These are phyloP conservation scores for Malassezia sp. DNA, from an alignment of 1,284 basidiomycete species.

Conservation along the genomic window DNA sequence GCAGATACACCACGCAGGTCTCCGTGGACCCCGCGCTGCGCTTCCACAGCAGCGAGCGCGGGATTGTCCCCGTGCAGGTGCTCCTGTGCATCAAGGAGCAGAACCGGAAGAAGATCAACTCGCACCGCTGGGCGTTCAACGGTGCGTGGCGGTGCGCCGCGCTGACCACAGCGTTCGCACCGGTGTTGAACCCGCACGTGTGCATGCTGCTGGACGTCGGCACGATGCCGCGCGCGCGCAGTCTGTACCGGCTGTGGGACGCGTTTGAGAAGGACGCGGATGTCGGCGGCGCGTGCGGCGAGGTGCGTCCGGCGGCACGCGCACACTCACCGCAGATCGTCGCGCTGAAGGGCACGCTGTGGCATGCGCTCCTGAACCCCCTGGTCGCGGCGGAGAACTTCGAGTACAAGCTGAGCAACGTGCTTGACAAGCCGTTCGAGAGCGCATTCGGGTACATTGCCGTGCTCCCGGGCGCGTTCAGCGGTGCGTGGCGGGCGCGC, in stretches of 20 bases:
- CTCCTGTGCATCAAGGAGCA: slow-evolving; percentile 45
- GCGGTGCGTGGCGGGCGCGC: too few species aligned
- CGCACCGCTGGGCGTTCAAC: slow-evolving; percentile 57
- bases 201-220: slow-evolving; percentile 86
- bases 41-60: slow-evolving; percentile 89
- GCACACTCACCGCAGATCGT: too few species aligned
- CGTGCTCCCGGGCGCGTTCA: slow-evolving; percentile 33
- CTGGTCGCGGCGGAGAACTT: slow-evolving; percentile 76
- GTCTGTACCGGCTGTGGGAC: slow-evolving; percentile 94
- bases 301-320: too few species aligned
- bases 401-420: slow-evolving; percentile 61
- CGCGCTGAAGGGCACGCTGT: slow-evolving; percentile 48
- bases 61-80: slow-evolving; percentile 49
- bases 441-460: slow-evolving; percentile 43
- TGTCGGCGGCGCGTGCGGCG: slow-evolving; percentile 84
- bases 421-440: slow-evolving; percentile 44
- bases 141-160: too few species aligned
- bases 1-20: slow-evolving; percentile 86
- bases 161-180: slow-evolving; percentile 38
- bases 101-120: slow-evolving; percentile 60
- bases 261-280: slow-evolving; percentile 64
- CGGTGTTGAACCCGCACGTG: slow-evolving; percentile 63
- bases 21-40: slow-evolving; percentile 75
- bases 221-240: slow-evolving; percentile 59
- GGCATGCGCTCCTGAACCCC: slow-evolving; percentile 82